phyloP scores from a whole-genome alignment of 2,329 filamentous ascomycete species.

The Phialocephala sp. region DNA sequence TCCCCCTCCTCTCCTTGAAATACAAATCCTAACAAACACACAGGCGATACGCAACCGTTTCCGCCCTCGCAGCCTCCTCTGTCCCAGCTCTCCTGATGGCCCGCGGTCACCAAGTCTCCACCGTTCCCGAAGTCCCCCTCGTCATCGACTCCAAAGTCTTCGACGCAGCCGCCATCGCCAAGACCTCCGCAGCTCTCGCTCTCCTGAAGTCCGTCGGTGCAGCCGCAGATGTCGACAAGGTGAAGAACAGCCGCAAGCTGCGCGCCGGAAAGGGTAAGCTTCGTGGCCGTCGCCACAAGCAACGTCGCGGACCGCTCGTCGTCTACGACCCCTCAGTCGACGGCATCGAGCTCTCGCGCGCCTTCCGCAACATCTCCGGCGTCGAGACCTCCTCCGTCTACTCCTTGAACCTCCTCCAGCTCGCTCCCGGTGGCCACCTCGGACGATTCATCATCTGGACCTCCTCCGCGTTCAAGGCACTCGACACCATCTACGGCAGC shows the following conservation, averaged over 20 bases:
- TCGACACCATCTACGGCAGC: slow-evolving; percentile 96
- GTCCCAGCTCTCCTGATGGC: slow-evolving; percentile 93
- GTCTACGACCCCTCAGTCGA: slow-evolving; percentile 97
- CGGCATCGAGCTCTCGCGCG: slow-evolving; percentile 89
- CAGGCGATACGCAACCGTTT: slow-evolving; percentile 96
- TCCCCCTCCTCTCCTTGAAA: slow-evolving; percentile 12
- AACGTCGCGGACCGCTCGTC: slow-evolving; percentile 96
- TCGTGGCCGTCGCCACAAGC: slow-evolving; percentile 92
- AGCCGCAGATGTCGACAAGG: slow-evolving; percentile 90
- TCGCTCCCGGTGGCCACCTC: slow-evolving; percentile 97
- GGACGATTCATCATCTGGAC: slow-evolving; percentile 99
- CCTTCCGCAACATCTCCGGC: slow-evolving; percentile 99
- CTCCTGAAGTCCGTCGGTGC: slow-evolving; percentile 94
- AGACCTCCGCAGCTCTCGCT: slow-evolving; percentile 85
- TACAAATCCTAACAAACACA: slow-evolving; percentile 40
- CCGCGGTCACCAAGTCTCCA: slow-evolving; percentile 93
- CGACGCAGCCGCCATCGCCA: slow-evolving; percentile 77
- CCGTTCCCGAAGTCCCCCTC: slow-evolving; percentile 94
- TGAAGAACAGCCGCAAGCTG: slow-evolving; percentile 94
- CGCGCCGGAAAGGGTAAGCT: slow-evolving; percentile 99
- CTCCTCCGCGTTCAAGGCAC: slow-evolving; percentile 92
- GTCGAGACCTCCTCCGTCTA: slow-evolving; percentile 96
- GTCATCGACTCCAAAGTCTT: slow-evolving; percentile 93
- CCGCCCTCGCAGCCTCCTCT: slow-evolving; percentile 94
- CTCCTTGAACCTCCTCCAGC: slow-evolving; percentile 97